These are phyloP conservation scores for Noccaea bulbosa DNA, from an alignment of 345 rosid genomes.

Conservation along the genomic window DNA sequence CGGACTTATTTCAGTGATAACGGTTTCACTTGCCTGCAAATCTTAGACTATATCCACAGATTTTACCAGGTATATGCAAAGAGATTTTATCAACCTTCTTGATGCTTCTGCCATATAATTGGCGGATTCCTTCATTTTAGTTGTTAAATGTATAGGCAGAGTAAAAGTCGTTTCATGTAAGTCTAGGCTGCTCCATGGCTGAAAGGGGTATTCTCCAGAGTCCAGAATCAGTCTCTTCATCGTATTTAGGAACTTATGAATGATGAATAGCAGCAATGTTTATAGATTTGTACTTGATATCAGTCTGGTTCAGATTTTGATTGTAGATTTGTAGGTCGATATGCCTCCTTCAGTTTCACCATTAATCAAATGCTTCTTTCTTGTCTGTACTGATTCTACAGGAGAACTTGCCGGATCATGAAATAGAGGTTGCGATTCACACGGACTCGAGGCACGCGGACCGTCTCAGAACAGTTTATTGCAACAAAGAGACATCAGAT, in stretches of 20 bases:
- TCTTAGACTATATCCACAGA: slow-evolving; percentile 66
- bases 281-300: too few species aligned
- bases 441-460: slow-evolving; percentile 89
- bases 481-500: slow-evolving; percentile 59
- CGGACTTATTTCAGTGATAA: slow-evolving; percentile 77
- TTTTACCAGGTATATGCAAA: slow-evolving; percentile 99
- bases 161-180: neutral
- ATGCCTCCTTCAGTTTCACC: neutral
- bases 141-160: neutral
- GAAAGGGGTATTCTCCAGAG: neutral
- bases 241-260: neutral
- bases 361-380: slow-evolving; percentile 25
- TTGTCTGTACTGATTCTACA: slow-evolving; percentile 39
- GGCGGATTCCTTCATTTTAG: too few species aligned
- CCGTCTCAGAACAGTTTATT: slow-evolving; percentile 65
- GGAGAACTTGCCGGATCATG: slow-evolving; percentile 74
- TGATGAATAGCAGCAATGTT: too few species aligned
- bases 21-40: slow-evolving; percentile 81
- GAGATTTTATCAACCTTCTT: slow-evolving; percentile 1
- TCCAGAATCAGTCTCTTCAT: neutral
- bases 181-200: neutral
- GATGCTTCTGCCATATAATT: neutral
- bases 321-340: neutral
- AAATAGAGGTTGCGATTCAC: slow-evolving; percentile 78
- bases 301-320: neutral